Percentiles rank a stretch among this genome's conserved stretches.
These are phyloP conservation scores for Leishmania mexicana DNA, from an alignment of 208 protist species.

Conservation along the genomic window DNA sequence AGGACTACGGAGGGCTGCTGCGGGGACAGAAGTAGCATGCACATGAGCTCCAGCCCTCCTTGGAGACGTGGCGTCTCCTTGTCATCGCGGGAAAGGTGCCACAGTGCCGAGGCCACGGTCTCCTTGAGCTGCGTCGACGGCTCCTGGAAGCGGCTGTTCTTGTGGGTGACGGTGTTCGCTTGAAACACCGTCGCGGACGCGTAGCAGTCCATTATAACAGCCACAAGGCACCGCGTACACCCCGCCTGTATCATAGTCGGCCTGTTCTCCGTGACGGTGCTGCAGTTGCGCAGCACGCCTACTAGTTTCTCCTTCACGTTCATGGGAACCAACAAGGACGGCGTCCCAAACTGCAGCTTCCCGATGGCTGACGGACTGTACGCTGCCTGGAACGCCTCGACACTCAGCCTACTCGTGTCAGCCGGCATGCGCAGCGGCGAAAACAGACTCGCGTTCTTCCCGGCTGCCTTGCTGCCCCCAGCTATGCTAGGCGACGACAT, in stretches of 20 bases:
- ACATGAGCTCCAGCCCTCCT: conserved; percentile 85
- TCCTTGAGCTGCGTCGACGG: conserved; percentile 86
- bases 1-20: conserved; percentile 76
- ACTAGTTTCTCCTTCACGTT: conserved; percentile 84
- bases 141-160: conserved; percentile 51
- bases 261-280: conserved; percentile 82
- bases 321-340: conserved; percentile 51
- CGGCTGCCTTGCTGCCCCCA: conserved; percentile 27
- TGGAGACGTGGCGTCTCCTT: conserved; percentile 80
- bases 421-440: conserved; percentile 22
- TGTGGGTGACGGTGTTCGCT: conserved; percentile 31
- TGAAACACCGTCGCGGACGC: conserved; percentile 39
- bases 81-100: conserved; percentile 89
- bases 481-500: conserved; percentile 56
- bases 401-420: conserved; percentile 6
- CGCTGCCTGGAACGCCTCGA: conserved; percentile 30
- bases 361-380: conserved; percentile 26
- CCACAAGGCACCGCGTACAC: conserved; percentile 68
- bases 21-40: conserved; percentile 65
- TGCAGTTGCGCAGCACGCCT: conserved; percentile 91
- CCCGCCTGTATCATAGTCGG: conserved; percentile 53
- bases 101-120: conserved; percentile 86
- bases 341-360: conserved; percentile 36
- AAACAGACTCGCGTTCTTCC: conserved; percentile 17
- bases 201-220: conserved; percentile 83